Base-by-base conservation (phyloP, 306 rosid species). In the Pyrus bretschneideri region DNA sequence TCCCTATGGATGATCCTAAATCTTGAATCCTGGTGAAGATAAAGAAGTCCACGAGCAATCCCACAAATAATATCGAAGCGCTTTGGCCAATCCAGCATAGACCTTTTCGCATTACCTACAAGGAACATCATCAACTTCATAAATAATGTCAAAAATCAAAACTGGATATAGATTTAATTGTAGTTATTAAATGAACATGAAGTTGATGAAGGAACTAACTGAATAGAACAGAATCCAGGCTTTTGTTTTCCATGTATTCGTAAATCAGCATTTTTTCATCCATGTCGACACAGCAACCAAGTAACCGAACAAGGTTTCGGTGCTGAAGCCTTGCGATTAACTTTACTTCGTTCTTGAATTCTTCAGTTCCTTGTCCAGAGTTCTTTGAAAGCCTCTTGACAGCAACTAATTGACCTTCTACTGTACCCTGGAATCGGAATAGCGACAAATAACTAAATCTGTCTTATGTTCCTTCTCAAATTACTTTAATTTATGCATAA, bases 241-340 rank as follows among this genome's bases (percentile, higher is more conserved):
- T 81, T 82, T 78, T 80, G 64, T 88, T 86, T 76, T 82, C 66
- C 66, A 61, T 61, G 35, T 61, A 61, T 61, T 61, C 66, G 2
- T 61, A 61, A 61, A 61, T 61, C 18, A 88, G 67, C 78, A 88
- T 69, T 80, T 81, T 88, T 80, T 88, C 93, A 1, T 81, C 82
- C 60, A 4, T 71, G 23, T 86, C 86, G 77, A 86, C 4, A 78
- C 88, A 84, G 57, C 88, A 88, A 81, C 93, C 93, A 35, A 84
- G 44, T 33, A 88, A 45, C 30, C 87, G 68, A 76, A 88, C 93
- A 63, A 88, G 93, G 75, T 88, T 88, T 76, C 87, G 35, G 58
- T 88, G 93, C 79, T 88, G 93, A 81, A 88, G 90, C 61, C 74
- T 86, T 25, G 73, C 90, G 72, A 88, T 86, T 69, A 88, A 78